Conservation (phyloP, 352 stramenopile genomes). For the Phytophthora gonapodyides region DNA sequence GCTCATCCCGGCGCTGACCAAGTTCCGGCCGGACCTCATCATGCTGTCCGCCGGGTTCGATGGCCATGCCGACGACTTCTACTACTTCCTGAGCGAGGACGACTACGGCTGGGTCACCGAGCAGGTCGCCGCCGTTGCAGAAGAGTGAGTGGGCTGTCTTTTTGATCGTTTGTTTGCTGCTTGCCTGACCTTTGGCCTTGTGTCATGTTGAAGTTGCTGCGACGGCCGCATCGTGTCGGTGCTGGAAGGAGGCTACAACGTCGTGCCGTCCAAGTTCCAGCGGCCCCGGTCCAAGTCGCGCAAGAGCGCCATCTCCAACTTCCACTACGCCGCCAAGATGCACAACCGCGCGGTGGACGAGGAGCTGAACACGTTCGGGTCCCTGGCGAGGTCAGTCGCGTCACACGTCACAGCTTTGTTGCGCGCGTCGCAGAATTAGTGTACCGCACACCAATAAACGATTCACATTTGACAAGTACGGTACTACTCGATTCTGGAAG, state of each 20-base stretch:
- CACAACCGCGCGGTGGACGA: conserved; percentile 61
- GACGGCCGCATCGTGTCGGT: conserved; percentile 94
- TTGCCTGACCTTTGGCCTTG: conserved; percentile 11
- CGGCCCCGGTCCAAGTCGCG: conserved; percentile 36
- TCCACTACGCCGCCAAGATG: conserved; percentile 53
- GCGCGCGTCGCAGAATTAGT: conserved; percentile 41
- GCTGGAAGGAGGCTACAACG: conserved; percentile 94
- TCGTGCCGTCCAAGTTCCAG: conserved; percentile 55
- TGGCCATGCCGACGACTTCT: conserved; percentile 67
- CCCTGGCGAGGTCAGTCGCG: conserved; percentile 59
- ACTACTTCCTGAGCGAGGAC: conserved; percentile 78
- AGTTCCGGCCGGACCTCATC: conserved; percentile 65
- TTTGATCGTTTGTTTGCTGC: background rate
- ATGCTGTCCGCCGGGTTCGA: conserved; percentile 76
- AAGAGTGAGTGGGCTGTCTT: conserved; percentile 73
- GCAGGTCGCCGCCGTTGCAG: conserved; percentile 87
- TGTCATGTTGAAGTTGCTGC: conserved; percentile 60
- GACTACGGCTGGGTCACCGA: conserved; percentile 90
- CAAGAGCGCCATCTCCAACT: conserved; percentile 48
- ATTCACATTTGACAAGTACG: no score
- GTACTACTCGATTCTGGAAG: no score
- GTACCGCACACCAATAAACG: conserved; percentile 4
- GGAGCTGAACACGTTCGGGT: conserved; percentile 57
- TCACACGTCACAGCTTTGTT: conserved; percentile 66
- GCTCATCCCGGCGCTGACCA: conserved; percentile 50